A percentile compares a stretch with the other conserved stretches of the same genome.
Conservation (phyloP, 164 flowering plant genomes). For the Cinnamomum micranthum region DNA sequence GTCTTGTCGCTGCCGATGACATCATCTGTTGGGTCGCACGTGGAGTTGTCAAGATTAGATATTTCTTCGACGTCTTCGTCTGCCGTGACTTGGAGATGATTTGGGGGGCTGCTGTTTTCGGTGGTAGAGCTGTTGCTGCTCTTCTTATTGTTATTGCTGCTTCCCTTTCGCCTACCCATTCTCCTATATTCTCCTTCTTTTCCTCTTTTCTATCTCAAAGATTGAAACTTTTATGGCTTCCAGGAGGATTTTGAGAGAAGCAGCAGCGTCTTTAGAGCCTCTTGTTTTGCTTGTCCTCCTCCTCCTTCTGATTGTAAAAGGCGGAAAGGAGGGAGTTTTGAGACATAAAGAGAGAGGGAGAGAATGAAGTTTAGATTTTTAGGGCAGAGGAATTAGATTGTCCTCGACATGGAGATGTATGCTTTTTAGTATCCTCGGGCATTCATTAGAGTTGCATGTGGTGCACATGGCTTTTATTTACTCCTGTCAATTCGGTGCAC, state of each 20-base stretch:
- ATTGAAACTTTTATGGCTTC: too few relatives aligned
- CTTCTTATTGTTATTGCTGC: conserved; percentile 21
- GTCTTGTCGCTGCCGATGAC: conserved; percentile 55
- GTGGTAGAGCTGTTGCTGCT: conserved; percentile 13
- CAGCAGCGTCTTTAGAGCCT: background rate
- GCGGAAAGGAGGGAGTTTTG: background rate
- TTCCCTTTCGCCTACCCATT: conserved; percentile 39
- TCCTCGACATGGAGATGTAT: background rate
- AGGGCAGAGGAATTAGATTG: background rate
- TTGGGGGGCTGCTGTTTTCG: conserved; percentile 6
- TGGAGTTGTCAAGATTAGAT: conserved; percentile 41
- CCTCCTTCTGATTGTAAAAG: background rate
- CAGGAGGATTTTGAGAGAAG: background rate
- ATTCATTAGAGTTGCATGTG: background rate
- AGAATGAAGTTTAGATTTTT: background rate
- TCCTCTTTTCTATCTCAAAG: background rate
- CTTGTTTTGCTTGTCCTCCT: background rate
- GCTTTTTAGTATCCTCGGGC: background rate
- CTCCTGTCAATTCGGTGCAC: too few relatives aligned
- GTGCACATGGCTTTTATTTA: background rate
- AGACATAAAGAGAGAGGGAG: background rate
- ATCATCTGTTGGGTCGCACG: conserved; percentile 28
- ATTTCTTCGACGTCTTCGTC: conserved; percentile 30
- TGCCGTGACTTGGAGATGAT: conserved; percentile 26
- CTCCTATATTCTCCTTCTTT: background rate